A percentile compares a stretch with the other conserved stretches of the same genome.
Conservation (phyloP, 371 early-diverging fungal species). For the Mortierella sp. region DNA sequence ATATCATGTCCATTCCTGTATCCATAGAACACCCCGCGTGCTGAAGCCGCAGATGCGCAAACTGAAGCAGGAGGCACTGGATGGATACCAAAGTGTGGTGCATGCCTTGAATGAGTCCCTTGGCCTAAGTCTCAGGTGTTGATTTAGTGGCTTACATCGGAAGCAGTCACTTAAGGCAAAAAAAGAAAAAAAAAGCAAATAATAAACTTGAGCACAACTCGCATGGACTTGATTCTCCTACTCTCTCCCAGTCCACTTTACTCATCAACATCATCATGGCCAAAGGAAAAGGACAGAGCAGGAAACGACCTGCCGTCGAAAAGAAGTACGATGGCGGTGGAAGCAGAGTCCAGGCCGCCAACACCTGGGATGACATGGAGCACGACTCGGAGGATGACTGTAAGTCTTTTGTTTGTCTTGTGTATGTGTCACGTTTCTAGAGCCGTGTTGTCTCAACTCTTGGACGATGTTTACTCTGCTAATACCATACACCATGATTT, state of each 20-base stretch:
- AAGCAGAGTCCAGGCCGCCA: constrained; percentile 68
- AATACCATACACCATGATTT: not conserved
- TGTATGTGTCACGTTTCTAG: not conserved
- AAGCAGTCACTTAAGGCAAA: constrained; percentile 17
- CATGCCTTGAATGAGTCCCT: constrained; percentile 48
- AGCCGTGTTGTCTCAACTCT: too few species aligned
- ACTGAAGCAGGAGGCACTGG: constrained; percentile 13
- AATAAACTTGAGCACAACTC: not conserved
- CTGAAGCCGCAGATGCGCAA: constrained; percentile 14
- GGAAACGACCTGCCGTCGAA: constrained; percentile 39
- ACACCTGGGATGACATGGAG: constrained; percentile 84
- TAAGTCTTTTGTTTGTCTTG: constrained; percentile 44
- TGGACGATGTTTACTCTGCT: not conserved
- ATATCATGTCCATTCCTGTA: not conserved
- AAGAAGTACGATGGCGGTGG: constrained; percentile 59
- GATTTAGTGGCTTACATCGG: constrained; percentile 16
- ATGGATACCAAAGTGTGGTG: constrained; percentile 28
- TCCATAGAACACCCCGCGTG: constrained; percentile 17
- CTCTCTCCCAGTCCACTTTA: not conserved
- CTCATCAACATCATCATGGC: constrained; percentile 27
- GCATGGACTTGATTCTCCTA: not conserved
- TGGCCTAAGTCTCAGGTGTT: constrained; percentile 35
- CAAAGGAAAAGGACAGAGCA: constrained; percentile 43
- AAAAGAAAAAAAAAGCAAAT: constrained; percentile 13
- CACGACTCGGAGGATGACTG: constrained; percentile 88